Percentiles rank a stretch among this genome's conserved stretches.
Conservation (phyloP, 495 filamentous ascomycete genomes). For the Glarea lozoyensis region DNA sequence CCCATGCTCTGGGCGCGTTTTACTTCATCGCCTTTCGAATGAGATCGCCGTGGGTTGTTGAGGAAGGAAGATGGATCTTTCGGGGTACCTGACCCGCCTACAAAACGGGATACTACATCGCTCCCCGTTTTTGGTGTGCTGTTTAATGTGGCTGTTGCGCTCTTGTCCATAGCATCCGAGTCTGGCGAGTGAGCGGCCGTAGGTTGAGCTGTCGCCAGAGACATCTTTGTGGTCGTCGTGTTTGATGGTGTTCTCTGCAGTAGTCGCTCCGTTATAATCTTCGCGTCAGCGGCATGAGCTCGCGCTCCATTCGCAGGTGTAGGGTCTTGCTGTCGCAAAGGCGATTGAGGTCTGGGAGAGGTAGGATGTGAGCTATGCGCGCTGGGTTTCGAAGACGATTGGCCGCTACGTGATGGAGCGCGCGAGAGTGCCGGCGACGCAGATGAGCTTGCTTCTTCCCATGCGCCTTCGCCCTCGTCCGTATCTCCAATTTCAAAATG, state of each 20-base stretch:
- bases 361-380: slow-evolving; percentile 21
- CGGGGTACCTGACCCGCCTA: slow-evolving; percentile 30
- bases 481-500: slow-evolving; percentile 20
- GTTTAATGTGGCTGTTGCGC: slow-evolving; percentile 3
- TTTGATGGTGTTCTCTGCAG: slow-evolving; percentile 47
- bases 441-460: slow-evolving; percentile 47
- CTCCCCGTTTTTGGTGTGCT: slow-evolving; percentile 33
- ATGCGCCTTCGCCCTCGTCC: slow-evolving; percentile 28
- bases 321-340: slow-evolving; percentile 11
- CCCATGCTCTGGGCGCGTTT: slow-evolving; percentile 29
- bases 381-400: slow-evolving; percentile 21
- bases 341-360: slow-evolving; percentile 16
- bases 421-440: slow-evolving; percentile 45
- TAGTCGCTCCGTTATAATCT: slow-evolving; percentile 48
- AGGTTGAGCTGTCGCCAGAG: slow-evolving; percentile 41
- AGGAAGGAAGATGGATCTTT: slow-evolving; percentile 22
- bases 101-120: slow-evolving; percentile 42
- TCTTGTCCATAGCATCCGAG: slow-evolving; percentile 15
- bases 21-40: slow-evolving; percentile 13
- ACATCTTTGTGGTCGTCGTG: slow-evolving; percentile 48
- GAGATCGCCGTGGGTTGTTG: slow-evolving; percentile 1
- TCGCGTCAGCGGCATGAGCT: slow-evolving; percentile 11
- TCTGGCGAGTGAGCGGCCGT: slow-evolving; percentile 27
- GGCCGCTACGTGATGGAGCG: slow-evolving; percentile 29
- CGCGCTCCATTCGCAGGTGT: slow-evolving; percentile 11